Evolutionary conservation across 2,329 filamentous ascomycete species (phyloP).

Genomic region (Pochonia chlamydosporia): DNA sequence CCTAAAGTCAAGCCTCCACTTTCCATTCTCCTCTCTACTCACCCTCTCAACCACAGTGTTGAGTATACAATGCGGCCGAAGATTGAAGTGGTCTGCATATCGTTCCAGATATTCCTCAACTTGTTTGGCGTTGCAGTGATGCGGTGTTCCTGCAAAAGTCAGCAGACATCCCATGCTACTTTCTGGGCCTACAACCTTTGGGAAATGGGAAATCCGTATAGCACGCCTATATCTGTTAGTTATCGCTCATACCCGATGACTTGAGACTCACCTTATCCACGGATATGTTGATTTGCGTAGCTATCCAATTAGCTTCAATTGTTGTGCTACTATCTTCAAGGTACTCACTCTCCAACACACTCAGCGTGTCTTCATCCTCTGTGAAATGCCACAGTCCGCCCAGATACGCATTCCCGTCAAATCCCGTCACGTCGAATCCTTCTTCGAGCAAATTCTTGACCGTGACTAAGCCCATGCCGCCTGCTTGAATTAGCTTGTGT

Average conservation of each 20-base stretch:
- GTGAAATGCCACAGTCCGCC: slow-evolving; percentile 33
- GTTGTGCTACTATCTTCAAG: no score
- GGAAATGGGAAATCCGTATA: slow-evolving; percentile 31
- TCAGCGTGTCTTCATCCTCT: not conserved
- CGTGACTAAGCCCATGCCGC: slow-evolving; percentile 6
- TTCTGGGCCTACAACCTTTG: no score
- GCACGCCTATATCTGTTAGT: slow-evolving; percentile 18
- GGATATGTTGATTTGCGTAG: slow-evolving; percentile 21
- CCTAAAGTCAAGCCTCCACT: not conserved
- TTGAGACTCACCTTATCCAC: slow-evolving; percentile 13
- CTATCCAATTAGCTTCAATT: no score
- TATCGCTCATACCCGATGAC: no score
- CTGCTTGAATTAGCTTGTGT: no score
- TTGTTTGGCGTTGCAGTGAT: no score
- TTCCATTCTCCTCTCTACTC: not conserved
- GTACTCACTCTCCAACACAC: not conserved
- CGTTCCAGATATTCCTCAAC: slow-evolving; percentile 27
- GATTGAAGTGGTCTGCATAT: slow-evolving; percentile 28
- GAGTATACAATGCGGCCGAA: slow-evolving; percentile 20
- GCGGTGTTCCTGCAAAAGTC: no score
- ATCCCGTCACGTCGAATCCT: slow-evolving; percentile 36
- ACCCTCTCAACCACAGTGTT: slow-evolving; percentile 15
- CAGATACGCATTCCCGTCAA: slow-evolving; percentile 33
- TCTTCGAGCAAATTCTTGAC: slow-evolving; percentile 36
- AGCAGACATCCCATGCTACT: no score